Conservation (phyloP, 1,284 basidiomycete species). For the Ustilago lituana region DNA sequence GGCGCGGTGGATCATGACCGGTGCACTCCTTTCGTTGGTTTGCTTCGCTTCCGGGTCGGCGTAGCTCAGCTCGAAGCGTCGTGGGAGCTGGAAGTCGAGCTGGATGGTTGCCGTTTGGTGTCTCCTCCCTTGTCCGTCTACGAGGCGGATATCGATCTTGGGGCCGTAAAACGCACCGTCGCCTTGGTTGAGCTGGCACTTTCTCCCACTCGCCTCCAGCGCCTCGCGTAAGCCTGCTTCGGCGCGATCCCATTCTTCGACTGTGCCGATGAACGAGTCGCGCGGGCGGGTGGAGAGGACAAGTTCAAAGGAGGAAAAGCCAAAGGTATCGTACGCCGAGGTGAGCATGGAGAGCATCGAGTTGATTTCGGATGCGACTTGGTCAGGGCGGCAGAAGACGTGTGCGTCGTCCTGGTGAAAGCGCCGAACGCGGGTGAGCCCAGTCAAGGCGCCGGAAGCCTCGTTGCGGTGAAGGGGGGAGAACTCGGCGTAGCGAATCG, state of each 20-base stretch:
- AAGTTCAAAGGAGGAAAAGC: slow-evolving; percentile 61
- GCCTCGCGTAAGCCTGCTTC: slow-evolving; percentile 53
- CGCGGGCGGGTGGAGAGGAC: slow-evolving; percentile 63
- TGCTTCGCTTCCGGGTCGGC: slow-evolving; percentile 24
- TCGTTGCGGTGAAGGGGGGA: slow-evolving; percentile 64
- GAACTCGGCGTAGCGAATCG: slow-evolving; percentile 63
- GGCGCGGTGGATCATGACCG: slow-evolving; percentile 67
- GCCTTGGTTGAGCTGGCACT: slow-evolving; percentile 59
- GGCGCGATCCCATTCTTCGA: slow-evolving; percentile 60
- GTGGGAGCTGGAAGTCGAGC: slow-evolving; percentile 65
- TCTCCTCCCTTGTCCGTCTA: slow-evolving; percentile 58
- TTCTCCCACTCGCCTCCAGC: slow-evolving; percentile 45
- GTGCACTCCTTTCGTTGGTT: slow-evolving; percentile 16
- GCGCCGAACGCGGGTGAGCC: slow-evolving; percentile 60
- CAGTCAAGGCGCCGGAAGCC: slow-evolving; percentile 58
- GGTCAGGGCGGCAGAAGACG: slow-evolving; percentile 62
- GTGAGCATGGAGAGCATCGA: slow-evolving; percentile 65
- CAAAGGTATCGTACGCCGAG: slow-evolving; percentile 62
- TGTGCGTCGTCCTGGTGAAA: slow-evolving; percentile 67
- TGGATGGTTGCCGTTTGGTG: slow-evolving; percentile 67
- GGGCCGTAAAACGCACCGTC: slow-evolving; percentile 67
- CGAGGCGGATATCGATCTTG: slow-evolving; percentile 65
- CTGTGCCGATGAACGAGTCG: slow-evolving; percentile 48
- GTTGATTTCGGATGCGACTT: slow-evolving; percentile 56
- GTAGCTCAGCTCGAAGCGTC: slow-evolving; percentile 60